Evolutionary conservation across 305 asterid species (phyloP).

Genomic region (Solanum aculeatissimum): DNA sequence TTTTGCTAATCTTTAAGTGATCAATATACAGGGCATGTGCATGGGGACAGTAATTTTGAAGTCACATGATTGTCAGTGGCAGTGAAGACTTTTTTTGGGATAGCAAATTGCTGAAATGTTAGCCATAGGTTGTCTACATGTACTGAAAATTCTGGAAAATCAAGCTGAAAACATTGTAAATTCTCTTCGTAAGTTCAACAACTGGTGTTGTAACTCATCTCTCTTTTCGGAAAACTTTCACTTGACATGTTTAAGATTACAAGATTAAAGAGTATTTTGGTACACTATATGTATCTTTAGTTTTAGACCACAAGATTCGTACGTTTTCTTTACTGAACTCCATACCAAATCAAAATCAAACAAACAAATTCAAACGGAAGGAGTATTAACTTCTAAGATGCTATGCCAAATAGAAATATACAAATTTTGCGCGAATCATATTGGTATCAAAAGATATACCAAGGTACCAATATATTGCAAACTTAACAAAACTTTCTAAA

Average conservation of each 20-base stretch:
- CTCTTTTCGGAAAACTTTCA: background rate
- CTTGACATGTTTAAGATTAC: background rate
- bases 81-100: background rate
- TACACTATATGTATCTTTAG: background rate
- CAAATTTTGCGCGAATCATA: background rate
- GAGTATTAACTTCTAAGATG: background rate
- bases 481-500: background rate
- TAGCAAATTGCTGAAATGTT: background rate
- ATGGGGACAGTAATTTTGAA: conserved; percentile 3
- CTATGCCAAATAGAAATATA: background rate
- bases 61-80: background rate
- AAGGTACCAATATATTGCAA: background rate
- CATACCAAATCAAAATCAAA: background rate
- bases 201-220: background rate
- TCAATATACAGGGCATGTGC: conserved; percentile 2
- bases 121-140: background rate
- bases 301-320: background rate
- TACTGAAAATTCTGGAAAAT: background rate
- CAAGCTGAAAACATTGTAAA: background rate
- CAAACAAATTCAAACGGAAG: background rate
- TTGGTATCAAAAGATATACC: background rate
- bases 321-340: background rate
- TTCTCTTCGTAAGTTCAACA: background rate
- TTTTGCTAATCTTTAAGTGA: background rate
- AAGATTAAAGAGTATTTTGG: background rate